phyloP scores from a whole-genome alignment of 805 yeast genomes.

The Ogataea methylovora region DNA sequence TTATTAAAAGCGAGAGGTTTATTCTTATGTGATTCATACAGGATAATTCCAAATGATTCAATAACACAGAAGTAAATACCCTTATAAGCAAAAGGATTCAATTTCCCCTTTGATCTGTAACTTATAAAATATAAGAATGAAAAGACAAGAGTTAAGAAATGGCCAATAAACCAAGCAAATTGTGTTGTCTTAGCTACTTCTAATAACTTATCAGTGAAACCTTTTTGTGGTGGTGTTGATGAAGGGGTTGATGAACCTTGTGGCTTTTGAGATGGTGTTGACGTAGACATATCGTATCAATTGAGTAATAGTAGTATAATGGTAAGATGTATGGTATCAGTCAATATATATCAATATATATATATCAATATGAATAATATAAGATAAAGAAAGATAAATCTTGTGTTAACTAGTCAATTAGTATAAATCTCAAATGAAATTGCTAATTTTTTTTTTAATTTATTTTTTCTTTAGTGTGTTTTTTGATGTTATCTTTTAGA shows the following conservation, averaged over 20 bases:
- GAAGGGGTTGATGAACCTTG: not conserved
- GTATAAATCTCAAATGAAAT: too few species aligned
- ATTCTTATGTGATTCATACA: constrained; percentile 48
- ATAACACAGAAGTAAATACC: constrained; percentile 56
- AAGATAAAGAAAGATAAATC: too few species aligned
- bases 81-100: constrained; percentile 45
- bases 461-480: too few species aligned
- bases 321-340: too few species aligned
- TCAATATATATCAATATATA: not conserved
- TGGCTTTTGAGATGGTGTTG: not conserved
- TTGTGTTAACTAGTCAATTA: too few species aligned
- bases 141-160: constrained; percentile 37
- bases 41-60: constrained; percentile 68
- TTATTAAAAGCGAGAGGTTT: constrained; percentile 17
- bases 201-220: constrained; percentile 7
- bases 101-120: constrained; percentile 22
- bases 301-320: too few species aligned
- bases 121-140: constrained; percentile 31
- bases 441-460: too few species aligned
- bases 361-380: too few species aligned
- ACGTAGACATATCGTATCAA: not conserved
- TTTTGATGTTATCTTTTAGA: too few species aligned
- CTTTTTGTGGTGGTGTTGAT: constrained; percentile 3
- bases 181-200: constrained; percentile 39
- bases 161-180: constrained; percentile 73